Evolutionary conservation across 192 early-diverging fungal species (phyloP), one percentile per base, ranked within the genome.

Genomic region (Backusella liffmaniae): DNA sequence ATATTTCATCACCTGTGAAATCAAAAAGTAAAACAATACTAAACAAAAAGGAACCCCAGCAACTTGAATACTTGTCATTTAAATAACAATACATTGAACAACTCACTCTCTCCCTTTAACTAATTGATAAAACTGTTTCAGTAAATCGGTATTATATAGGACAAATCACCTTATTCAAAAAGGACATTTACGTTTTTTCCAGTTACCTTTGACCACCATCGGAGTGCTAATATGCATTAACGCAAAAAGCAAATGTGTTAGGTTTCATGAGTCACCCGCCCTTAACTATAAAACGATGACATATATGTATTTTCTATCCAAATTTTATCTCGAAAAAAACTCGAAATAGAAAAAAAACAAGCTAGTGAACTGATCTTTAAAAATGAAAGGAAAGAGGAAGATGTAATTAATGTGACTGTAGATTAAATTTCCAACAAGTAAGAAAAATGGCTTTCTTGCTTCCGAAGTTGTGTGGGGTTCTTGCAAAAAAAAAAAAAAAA

Each of bases 221-320:
- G 56, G 56, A 62, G 56, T 62, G 26, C 29, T 29, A 62, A 62
- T 62, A 26, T 62, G 56, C 56, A 62, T 62, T 29, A 62, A 62
- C n/a, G 18, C 46, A 59, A 59, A 53, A 56, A 62, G 56, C 56
- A 62, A 62, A 62, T 29, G 21, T 62, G 56, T 62, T 62, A 62
- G 56, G 56, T 62, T 62, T 62, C 56, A 62, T 62, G 56, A 62
- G 56, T 62, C 56, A 62, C 56, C 56, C 56, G 56, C 56, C 56
- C 56, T 62, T 62, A 62, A 62, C 26, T 29, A 62, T 29, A 29
- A 62, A 59, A 59, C 4, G n/a, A 29, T 62, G 32, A 32, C 3
- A 32, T 26, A 29, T 29, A 13, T 62, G 1, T 62, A 29, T 62
- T 62, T 62, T 62, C 26, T 29, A 26, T 59, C 23, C n/a, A 23